Base-by-base conservation (phyloP, 139 green algal species). In the Pseudopediastrum boryanum region DNA sequence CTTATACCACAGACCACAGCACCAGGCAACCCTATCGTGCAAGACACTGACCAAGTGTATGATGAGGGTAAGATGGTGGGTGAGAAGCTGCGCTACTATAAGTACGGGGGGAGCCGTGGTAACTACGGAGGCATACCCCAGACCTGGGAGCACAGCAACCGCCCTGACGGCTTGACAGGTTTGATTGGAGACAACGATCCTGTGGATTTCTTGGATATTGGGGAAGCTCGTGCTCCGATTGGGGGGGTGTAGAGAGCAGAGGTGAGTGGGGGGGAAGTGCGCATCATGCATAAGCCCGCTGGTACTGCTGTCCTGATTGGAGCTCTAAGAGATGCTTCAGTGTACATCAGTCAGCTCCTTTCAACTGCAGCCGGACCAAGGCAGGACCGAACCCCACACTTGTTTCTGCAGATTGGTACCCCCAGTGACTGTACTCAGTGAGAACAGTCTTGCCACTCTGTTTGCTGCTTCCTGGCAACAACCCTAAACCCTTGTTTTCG, bases 171-270 rank as follows among this genome's bases (percentile, higher is more conserved):
- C 13, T 12, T 54, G 41, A 73, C 65, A 29, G 65, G 65, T 9
- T 73, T 38, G 27, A n/a, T 27, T 54, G 65, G 65, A 58, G 65
- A 73, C 65, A 73, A 73, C 25, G 65, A 73, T 42, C 65, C 65
- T 27, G 27, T 73, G 41, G 65, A 73, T 58, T 41, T 73, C 41
- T 42, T 73, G 39, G 65, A 73, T 27, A 73, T 73, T 42, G 54
- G 65, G 25, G 36, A 9, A 25, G 41, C 39, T n/a, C 39, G 41
- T 13, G 65, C 65, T 42, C 39, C 65, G 8, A 58, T 73, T 36
- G 65, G 65, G 2, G 65, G 65, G 21, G 65, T 73, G 41, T 73
- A 73, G 12, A 73, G 19, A 13, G 65, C 36, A 7, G 54, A 73
- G 65, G 65, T 73, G 41, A 46, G 65, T n/a, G n/a, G n/a, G n/a